Conservation (phyloP, 176 grass and related monocot species). For the Melocanna baccifera region DNA sequence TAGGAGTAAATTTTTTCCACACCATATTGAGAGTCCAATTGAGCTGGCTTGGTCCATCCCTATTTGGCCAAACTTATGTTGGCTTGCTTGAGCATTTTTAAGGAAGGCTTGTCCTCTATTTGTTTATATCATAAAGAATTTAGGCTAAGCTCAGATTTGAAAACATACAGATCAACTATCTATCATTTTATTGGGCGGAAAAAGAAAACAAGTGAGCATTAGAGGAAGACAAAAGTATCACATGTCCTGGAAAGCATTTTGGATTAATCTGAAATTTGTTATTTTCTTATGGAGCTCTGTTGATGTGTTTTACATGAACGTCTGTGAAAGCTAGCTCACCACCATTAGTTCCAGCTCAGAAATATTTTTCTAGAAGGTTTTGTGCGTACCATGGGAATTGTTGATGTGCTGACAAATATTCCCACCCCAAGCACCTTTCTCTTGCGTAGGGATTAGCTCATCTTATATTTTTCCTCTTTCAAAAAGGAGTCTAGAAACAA, state of each 20-base stretch:
- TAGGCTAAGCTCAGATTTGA: not conserved
- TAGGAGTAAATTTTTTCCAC: not conserved
- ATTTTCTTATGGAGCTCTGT: not conserved
- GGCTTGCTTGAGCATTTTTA: not conserved
- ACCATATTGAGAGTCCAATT: not conserved
- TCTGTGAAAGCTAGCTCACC: constrained; percentile 15
- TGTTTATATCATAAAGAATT: not conserved
- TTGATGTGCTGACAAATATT: not conserved
- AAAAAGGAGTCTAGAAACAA: constrained; percentile 12
- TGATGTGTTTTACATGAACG: not conserved
- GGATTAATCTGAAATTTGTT: not conserved
- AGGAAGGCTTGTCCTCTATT: not conserved
- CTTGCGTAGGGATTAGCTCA: not conserved
- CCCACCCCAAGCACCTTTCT: not conserved
- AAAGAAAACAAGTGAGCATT: not conserved
- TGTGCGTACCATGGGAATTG: not conserved
- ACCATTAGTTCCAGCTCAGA: constrained; percentile 11
- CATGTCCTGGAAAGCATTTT: not conserved
- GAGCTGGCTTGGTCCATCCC: not conserved
- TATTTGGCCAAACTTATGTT: not conserved
- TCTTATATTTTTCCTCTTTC: not conserved
- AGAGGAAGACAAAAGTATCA: not conserved
- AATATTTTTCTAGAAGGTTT: not conserved
- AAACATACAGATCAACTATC: not conserved
- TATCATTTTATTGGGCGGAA: not conserved